Evolutionary conservation across 2,329 filamentous ascomycete genomes (phyloP).

Genomic region (Stagonosporopsis rhizophila): DNA sequence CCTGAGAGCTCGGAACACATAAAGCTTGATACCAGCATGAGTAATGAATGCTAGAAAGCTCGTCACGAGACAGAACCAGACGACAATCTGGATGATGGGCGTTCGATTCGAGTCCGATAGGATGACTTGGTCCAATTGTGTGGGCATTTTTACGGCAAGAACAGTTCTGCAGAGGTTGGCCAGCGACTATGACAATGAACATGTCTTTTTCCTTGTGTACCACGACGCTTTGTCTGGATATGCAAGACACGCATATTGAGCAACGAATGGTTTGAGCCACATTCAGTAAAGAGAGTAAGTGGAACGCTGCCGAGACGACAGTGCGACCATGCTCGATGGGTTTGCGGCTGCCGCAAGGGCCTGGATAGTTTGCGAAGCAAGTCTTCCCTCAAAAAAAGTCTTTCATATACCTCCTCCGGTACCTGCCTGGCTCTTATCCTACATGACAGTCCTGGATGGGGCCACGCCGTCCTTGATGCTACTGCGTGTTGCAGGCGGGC

Average conservation of each 20-base stretch:
- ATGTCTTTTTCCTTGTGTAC: conserved; percentile 11
- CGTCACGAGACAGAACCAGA: conserved; percentile 29
- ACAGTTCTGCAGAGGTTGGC: conserved; percentile 1
- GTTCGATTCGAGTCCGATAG: conserved; percentile 28
- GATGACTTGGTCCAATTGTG: conserved; percentile 22
- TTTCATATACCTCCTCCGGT: neutral
- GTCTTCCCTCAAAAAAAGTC: neutral
- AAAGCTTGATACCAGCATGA: conserved; percentile 32
- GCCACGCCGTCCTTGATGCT: neutral
- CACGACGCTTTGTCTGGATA: neutral
- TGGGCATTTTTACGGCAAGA: conserved; percentile 12
- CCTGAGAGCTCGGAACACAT: conserved; percentile 23
- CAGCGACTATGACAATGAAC: conserved; percentile 3
- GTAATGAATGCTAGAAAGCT: conserved; percentile 30
- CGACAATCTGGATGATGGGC: conserved; percentile 35
- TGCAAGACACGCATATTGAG: neutral
- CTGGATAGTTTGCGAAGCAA: neutral
- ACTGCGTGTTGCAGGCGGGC: neutral
- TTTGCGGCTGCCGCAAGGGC: neutral
- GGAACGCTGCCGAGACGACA: neutral
- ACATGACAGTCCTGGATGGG: neutral
- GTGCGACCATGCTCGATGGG: neutral
- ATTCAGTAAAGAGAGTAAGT: neutral
- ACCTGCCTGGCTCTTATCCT: neutral
- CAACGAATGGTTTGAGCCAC: neutral